A percentile compares a stretch with the other conserved stretches of the same genome.
Conservation (phyloP, 257 asterid genomes). For the Ligustrum vulgare region DNA sequence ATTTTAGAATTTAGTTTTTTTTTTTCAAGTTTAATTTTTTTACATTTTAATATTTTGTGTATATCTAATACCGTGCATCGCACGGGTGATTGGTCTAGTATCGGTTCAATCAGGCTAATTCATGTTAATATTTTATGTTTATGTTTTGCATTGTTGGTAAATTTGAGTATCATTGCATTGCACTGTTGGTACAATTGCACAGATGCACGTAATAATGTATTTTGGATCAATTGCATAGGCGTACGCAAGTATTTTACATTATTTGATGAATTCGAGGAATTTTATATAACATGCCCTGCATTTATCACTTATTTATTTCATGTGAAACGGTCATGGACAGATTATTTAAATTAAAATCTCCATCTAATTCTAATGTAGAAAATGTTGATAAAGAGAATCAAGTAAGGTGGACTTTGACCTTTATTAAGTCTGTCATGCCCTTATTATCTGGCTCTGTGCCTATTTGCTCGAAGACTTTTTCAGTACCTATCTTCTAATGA, state of each 20-base stretch:
- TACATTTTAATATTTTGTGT: no score
- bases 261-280: background rate
- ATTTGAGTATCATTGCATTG: background rate
- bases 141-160: background rate
- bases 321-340: background rate
- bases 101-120: background rate
- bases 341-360: background rate
- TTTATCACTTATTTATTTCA: background rate
- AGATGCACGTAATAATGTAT: background rate
- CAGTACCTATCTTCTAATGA: background rate
- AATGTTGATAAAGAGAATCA: background rate
- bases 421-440: background rate
- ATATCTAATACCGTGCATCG: no score
- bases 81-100: no score
- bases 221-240: background rate
- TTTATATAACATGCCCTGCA: background rate
- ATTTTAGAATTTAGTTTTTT: no score
- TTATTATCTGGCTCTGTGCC: background rate
- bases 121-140: background rate
- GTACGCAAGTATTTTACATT: background rate
- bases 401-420: background rate
- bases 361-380: background rate
- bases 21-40: no score
- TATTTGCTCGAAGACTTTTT: background rate
- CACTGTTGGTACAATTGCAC: background rate